These are phyloP conservation scores for Leccinum barrowsii DNA, from an alignment of 768 basidiomycete species.

Conservation along the genomic window DNA sequence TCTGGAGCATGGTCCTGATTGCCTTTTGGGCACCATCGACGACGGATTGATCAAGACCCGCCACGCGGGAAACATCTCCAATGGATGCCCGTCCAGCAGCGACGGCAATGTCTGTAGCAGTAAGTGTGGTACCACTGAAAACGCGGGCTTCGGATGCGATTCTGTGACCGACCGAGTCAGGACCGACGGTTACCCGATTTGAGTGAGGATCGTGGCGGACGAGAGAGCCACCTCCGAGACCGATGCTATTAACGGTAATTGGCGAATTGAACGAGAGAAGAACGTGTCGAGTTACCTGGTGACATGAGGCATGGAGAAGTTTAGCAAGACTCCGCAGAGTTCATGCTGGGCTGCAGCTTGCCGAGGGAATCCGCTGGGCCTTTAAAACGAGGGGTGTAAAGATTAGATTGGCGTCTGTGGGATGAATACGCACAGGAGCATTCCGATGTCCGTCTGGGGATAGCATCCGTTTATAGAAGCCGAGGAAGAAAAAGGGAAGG, in stretches of 20 bases:
- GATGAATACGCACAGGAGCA: conserved; percentile 39
- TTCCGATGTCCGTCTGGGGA: conserved; percentile 53
- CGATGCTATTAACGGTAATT: conserved; percentile 39
- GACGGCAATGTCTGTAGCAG: conserved; percentile 60
- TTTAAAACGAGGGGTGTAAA: conserved; percentile 16
- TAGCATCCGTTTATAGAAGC: conserved; percentile 10
- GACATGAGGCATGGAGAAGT: conserved; percentile 60
- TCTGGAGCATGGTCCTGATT: conserved; percentile 44
- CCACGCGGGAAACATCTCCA: conserved; percentile 26
- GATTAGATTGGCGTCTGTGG: not conserved
- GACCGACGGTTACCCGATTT: conserved; percentile 50
- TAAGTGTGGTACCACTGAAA: conserved; percentile 55
- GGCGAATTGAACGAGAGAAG: not conserved
- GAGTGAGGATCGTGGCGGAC: conserved; percentile 35
- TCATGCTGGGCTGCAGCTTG: conserved; percentile 62
- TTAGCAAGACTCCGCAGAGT: conserved; percentile 57
- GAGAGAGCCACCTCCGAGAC: conserved; percentile 61
- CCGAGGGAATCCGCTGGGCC: conserved; percentile 55
- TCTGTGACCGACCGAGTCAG: conserved; percentile 61
- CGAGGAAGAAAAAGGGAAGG: conserved; percentile 5
- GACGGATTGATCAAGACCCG: conserved; percentile 20
- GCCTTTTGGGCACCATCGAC: conserved; percentile 36
- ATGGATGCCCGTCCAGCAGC: conserved; percentile 34
- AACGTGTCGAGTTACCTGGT: conserved; percentile 27
- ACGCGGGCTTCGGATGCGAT: conserved; percentile 46